Percentiles rank a stretch among this genome's conserved stretches.
phyloP scores from a whole-genome alignment of 2,329 filamentous ascomycete genomes.

The Ophiostoma tasmaniense region DNA sequence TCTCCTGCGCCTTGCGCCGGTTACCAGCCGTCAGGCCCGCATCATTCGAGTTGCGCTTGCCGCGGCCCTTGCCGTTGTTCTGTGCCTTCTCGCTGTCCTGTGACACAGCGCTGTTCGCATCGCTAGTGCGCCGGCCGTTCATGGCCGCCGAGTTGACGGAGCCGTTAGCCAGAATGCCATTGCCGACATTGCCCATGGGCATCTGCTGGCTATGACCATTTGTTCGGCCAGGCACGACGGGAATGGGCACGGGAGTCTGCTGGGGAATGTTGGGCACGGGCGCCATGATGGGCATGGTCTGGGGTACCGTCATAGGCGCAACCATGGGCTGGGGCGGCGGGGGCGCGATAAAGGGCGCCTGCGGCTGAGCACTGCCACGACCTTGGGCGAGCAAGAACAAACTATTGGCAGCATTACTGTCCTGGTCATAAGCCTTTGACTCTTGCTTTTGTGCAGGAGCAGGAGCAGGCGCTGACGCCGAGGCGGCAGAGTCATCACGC shows the following conservation, averaged over 20 bases:
- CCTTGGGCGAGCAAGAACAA: slow-evolving; percentile 81
- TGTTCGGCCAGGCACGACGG: slow-evolving; percentile 18
- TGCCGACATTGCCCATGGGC: slow-evolving; percentile 15
- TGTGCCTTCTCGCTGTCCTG: slow-evolving; percentile 65
- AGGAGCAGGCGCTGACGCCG: slow-evolving; percentile 23
- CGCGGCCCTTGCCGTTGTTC: slow-evolving; percentile 55
- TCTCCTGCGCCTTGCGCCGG: slow-evolving; percentile 66
- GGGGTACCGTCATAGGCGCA: slow-evolving; percentile 26
- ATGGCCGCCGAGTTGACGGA: slow-evolving; percentile 34
- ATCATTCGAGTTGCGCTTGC: slow-evolving; percentile 53
- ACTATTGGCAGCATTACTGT: slow-evolving; percentile 92
- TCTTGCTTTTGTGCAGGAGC: slow-evolving; percentile 36
- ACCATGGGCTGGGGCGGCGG: slow-evolving; percentile 39
- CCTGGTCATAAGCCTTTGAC: slow-evolving; percentile 64
- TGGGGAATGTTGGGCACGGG: not conserved
- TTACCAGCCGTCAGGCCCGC: slow-evolving; percentile 44
- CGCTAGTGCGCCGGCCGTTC: slow-evolving; percentile 54
- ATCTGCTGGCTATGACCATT: slow-evolving; percentile 18
- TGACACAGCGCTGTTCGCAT: slow-evolving; percentile 59
- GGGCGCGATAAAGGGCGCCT: slow-evolving; percentile 39
- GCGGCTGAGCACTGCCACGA: slow-evolving; percentile 45
- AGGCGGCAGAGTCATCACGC: slow-evolving; percentile 37
- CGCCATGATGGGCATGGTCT: not conserved
- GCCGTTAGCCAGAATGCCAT: not conserved
- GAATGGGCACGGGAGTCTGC: slow-evolving; percentile 17